These are phyloP conservation scores for Salix suchowensis DNA, from an alignment of 345 rosid species.

Conservation along the genomic window DNA sequence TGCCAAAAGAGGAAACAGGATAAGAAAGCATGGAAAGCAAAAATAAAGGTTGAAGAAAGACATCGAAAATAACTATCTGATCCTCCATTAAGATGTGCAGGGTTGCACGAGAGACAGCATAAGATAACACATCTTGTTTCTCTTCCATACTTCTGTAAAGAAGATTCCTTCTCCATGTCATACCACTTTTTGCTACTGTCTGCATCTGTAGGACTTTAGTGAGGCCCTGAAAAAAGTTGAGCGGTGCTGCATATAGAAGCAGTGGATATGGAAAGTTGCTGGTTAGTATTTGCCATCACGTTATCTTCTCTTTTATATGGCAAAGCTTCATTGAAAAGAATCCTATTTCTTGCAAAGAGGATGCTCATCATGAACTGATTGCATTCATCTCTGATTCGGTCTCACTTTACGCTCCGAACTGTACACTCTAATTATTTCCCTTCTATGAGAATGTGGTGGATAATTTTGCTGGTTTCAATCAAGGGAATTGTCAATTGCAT, in stretches of 20 bases:
- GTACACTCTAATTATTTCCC: conserved; percentile 9
- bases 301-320: conserved; percentile 10
- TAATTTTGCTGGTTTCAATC: conserved; percentile 27
- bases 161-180: conserved; percentile 53
- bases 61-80: conserved; percentile 15
- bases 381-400: conserved; percentile 5
- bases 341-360: background rate
- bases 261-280: conserved; percentile 9
- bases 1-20: conserved; percentile 16
- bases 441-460: conserved; percentile 3
- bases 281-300: conserved; percentile 27
- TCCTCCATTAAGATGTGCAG: conserved; percentile 15
- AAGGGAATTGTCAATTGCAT: conserved; percentile 26
- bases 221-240: conserved; percentile 3
- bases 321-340: conserved; percentile 13
- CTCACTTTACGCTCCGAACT: conserved; percentile 14
- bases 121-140: conserved; percentile 3
- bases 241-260: background rate
- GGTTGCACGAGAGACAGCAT: conserved; percentile 5
- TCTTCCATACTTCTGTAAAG: conserved; percentile 13
- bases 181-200: conserved; percentile 31
- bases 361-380: background rate
- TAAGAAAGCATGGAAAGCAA: background rate
- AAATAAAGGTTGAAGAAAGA: background rate
- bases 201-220: conserved; percentile 19